Base-by-base conservation (phyloP, 495 filamentous ascomycete genomes). In the Platismatia glauca region DNA sequence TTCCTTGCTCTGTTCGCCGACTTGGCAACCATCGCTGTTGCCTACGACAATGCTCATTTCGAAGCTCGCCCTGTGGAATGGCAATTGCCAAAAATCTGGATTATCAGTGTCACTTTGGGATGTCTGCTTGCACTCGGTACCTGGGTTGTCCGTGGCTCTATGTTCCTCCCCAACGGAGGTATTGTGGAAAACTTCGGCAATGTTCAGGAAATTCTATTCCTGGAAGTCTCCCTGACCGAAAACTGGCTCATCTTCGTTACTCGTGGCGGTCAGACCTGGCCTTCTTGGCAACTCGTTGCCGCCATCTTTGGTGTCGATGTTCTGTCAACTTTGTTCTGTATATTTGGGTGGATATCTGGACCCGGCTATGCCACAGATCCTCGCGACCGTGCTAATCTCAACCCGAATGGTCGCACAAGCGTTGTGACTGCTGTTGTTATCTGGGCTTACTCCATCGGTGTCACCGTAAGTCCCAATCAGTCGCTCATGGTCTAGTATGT, bases 211-310 rank as follows among this genome's bases (percentile, higher is more conserved):
- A 84, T 89, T 68, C 81, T 89, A 70, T 88, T 89, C 82, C 77
- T 89, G 39, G 84, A 89, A 76, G 76, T 89, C 71, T 81, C 86
- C 39, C 79, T 89, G 57, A 89, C 86, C 61, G 86, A 89, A 75
- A 89, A 89, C 75, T 89, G 86, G 86, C 79, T 89, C 66, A 89
- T 89, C 76, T 89, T 89, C 78, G 85, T 89, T 64, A 89, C 86
- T 67, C 84, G 86, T 76, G 86, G 86, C 74, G 83, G 79, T 64
- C 79, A 84, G 69, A 89, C 86, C 63, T 84, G 78, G 78, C 86
- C 86, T 63, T 87, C 85, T 53, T 88, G 84, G 83, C 85, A 89
- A 74, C 77, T 89, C 57, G 80, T 89, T 64, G 81, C 77, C 66
- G 86, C 86, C 68, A 89, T 89, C 76, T 78, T 87, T 71, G 75